Conservation (phyloP, 78 protist genomes). For the Dictyostelium capitatum region DNA sequence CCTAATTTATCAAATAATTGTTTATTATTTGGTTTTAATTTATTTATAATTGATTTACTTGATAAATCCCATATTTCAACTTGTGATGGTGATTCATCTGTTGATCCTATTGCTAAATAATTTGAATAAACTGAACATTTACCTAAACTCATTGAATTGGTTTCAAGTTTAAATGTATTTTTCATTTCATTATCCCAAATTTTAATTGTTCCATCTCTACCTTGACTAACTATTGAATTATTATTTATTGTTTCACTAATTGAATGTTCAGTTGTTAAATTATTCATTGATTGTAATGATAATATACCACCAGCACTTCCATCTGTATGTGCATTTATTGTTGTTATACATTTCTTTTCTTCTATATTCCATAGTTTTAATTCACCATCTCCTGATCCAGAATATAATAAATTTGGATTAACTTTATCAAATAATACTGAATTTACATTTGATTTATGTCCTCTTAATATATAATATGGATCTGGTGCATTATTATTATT, state of each 20-base stretch:
- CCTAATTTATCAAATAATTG: conserved; percentile 44
- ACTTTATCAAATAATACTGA: conserved; percentile 33
- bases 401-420: conserved; percentile 38
- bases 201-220: conserved; percentile 64
- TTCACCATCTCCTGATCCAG: conserved; percentile 83
- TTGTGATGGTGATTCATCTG: conserved; percentile 23
- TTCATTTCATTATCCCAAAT: conserved; percentile 15
- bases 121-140: conserved; percentile 17
- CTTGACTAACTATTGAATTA: conserved; percentile 33
- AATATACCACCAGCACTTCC: conserved; percentile 65
- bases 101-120: neutral
- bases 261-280: neutral
- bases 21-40: conserved; percentile 16
- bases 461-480: conserved; percentile 66
- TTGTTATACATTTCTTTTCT: conserved; percentile 56
- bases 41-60: neutral
- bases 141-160: conserved; percentile 55
- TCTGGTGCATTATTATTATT: conserved; percentile 39
- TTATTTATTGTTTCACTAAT: neutral
- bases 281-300: conserved; percentile 32
- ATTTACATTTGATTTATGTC: conserved; percentile 34
- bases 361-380: conserved; percentile 56
- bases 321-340: conserved; percentile 22
- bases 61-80: conserved; percentile 39
- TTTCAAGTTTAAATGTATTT: conserved; percentile 17